Conservation (phyloP, 108 stramenopile species). For the Cyclotella choctawhatcheeana region DNA sequence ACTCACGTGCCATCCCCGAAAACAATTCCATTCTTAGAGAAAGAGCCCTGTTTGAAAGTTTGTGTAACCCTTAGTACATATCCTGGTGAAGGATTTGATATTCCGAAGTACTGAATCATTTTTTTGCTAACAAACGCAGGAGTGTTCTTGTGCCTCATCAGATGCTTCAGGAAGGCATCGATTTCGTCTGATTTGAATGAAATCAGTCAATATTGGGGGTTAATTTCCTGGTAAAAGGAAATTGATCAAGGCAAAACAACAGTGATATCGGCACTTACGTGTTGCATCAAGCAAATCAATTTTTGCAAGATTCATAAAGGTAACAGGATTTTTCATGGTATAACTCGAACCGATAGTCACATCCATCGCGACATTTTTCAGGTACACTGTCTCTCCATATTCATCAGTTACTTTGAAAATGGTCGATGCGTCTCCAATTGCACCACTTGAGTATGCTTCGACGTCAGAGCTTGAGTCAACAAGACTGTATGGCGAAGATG, state of each 20-base stretch:
- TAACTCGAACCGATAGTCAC: slow-evolving; percentile 34
- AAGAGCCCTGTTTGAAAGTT: slow-evolving; percentile 50
- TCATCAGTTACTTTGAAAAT: slow-evolving; percentile 48
- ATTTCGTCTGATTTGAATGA: slow-evolving; percentile 13
- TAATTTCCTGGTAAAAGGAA: too few relatives aligned
- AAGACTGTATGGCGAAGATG: slow-evolving; percentile 17
- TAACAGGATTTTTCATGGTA: slow-evolving; percentile 36
- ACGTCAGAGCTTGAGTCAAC: slow-evolving; percentile 26
- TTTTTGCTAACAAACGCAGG: slow-evolving; percentile 66
- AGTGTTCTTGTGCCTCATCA: slow-evolving; percentile 48
- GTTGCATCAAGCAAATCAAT: slow-evolving; percentile 47
- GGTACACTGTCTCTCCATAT: slow-evolving; percentile 25
- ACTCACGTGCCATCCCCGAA: slow-evolving; percentile 46
- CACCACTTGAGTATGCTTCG: slow-evolving; percentile 28
- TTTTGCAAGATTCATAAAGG: slow-evolving; percentile 34
- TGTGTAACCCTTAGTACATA: slow-evolving; percentile 52
- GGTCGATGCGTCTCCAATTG: slow-evolving; percentile 35
- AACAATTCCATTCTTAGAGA: slow-evolving; percentile 30
- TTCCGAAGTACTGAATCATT: slow-evolving; percentile 69
- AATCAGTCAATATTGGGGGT: background rate
- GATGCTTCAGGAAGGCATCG: slow-evolving; percentile 31
- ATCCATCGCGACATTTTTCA: slow-evolving; percentile 30
- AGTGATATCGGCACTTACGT: background rate
- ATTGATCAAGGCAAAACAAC: background rate
- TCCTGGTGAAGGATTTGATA: slow-evolving; percentile 74